These are phyloP conservation scores for Nakaseomyces sp. DNA, from an alignment of 1,139 yeast genomes.

Conservation along the genomic window DNA sequence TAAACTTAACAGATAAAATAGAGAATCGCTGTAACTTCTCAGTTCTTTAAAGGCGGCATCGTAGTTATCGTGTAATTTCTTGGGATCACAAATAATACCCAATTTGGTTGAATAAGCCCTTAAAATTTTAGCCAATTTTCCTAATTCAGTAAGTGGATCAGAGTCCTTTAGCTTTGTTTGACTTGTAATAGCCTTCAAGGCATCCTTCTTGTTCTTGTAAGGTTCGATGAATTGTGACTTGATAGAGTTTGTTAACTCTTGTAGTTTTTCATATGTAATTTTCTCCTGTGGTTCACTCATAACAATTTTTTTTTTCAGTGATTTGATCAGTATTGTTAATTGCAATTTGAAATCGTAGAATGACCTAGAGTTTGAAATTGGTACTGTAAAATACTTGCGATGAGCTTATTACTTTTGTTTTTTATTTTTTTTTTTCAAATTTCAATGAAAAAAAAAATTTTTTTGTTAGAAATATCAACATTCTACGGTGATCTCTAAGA, in stretches of 20 bases:
- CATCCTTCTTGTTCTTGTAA: constrained; percentile 15
- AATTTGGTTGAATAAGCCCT: constrained; percentile 73
- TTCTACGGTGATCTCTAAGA: no score
- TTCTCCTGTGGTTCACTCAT: neutral
- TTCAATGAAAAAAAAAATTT: no score
- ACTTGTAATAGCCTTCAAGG: constrained; percentile 18
- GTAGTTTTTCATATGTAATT: constrained; percentile 9
- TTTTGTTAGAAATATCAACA: no score
- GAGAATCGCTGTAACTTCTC: constrained; percentile 40
- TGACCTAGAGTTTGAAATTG: no score
- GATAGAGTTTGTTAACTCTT: constrained; percentile 14
- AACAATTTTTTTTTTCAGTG: neutral
- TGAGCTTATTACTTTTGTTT: neutral
- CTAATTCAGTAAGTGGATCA: constrained; percentile 47
- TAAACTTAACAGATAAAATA: constrained; percentile 40
- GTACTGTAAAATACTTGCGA: no score
- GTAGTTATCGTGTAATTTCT: constrained; percentile 23
- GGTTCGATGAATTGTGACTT: constrained; percentile 18
- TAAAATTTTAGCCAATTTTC: constrained; percentile 50
- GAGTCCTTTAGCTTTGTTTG: constrained; percentile 24
- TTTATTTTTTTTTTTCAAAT: neutral
- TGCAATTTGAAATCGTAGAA: no score
- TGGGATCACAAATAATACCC: constrained; percentile 65
- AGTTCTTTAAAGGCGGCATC: constrained; percentile 49
- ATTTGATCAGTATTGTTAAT: no score